Base-by-base conservation (phyloP, 371 early-diverging fungal genomes). In the Funneliformis caledonium region DNA sequence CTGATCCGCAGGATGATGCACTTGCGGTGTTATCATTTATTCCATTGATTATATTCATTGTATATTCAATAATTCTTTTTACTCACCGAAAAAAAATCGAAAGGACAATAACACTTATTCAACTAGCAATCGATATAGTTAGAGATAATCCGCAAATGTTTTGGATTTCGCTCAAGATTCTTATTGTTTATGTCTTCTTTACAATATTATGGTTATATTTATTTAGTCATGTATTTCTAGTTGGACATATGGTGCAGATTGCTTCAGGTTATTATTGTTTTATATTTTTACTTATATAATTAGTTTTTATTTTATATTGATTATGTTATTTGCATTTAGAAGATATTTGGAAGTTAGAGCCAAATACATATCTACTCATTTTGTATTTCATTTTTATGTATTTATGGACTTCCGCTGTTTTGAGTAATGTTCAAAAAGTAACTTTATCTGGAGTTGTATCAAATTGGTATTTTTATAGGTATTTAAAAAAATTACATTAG, bases 41-140 rank as follows among this genome's bases (percentile, higher is more conserved):
- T 50, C 78, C 78, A 50, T 62, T 78, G 33, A 42, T 26, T n/a
- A 78, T 78, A 22, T 68, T 22, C 26, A 31, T 89, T 4, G 50
- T 86, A 4, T 89, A 87, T 62, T 81, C 84, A 16, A 80, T 80
- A 11, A 80, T 88, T 16, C 75, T 91, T 9, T 84, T 83, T 68
- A 77, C 82, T 33, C 82, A 83, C 43, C 83, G 87, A 56, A 82
- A 86, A 59, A 83, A 88, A 26, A 88, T 91, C 19, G 85, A 88
- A 60, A 89, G 88, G 62, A 89, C 93, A 2, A 83, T 91, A n/a
- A 80, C 88, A 33, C 88, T 91, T 33, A 85, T 92, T n/a, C 84
- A 93, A 92, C 87, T 95, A 62, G 91, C 95, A 37, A 93, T 92
- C 82, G 93, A 93, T 78, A 90, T 94, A 16, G 81, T 95, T 33